Evolutionary conservation across 441 rosid species (phyloP), one percentile per base, ranked within the genome.

Genomic region (Manihot esculenta): DNA sequence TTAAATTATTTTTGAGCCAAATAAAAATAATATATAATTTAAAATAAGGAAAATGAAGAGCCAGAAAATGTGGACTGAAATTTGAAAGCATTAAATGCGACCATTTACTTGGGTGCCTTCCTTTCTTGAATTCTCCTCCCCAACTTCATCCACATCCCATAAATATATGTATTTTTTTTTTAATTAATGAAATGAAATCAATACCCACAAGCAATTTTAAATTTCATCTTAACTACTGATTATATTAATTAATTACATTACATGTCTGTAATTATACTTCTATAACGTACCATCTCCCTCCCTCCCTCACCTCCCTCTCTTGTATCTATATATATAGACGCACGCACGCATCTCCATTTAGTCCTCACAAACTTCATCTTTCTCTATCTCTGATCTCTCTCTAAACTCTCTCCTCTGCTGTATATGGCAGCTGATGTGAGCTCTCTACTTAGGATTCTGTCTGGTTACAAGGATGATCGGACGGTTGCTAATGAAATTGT

Each of bases 401-500:
- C 49, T 30, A 30, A 4, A 4, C 33, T 21, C 59, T 56, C 35
- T 18, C 33, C 8, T 21, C 45, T 13, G 53, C 21, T 38, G 42
- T 38, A 38, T 5, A 91, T 91, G 98, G 85, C 93, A 33, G 91
- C 93, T 73, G 92, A 90, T 23, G 98, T 93, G 50, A 83, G 90
- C 71, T 74, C 87, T 69, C 72, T 88, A 20, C 74, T 81, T 23
- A 80, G 86, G 59, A 74, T 81, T 18, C 61, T 84, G 21, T 75
- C 73, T 55, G 77, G 81, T 6, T 83, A 78, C 75, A 78, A 79
- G 44, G 88, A 82, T 33, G 84, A 78, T 74, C 77, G 80, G 26
- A 71, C 72, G 70, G 81, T 53, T 24, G 73, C 62, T 20, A 80
- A 76, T 30, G 88, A 79, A 27, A 47, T 82, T 26, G 35, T 44